A percentile compares a stretch with the other conserved stretches of the same genome.
phyloP scores from a whole-genome alignment of 306 rosid species.

The Trifolium subterraneum region DNA sequence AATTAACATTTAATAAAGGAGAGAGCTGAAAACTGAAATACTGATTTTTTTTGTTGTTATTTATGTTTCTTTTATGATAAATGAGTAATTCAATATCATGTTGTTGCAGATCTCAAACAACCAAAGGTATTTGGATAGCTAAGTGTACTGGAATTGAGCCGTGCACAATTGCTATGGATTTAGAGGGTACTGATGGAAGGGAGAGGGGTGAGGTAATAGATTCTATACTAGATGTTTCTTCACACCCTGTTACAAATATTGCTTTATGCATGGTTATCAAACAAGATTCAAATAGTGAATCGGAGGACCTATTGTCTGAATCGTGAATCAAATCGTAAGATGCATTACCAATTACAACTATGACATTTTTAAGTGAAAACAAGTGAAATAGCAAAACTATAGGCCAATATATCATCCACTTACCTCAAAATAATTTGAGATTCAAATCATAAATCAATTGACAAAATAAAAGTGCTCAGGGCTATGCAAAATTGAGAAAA shows the following conservation, averaged over 20 bases:
- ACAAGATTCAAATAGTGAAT: not conserved
- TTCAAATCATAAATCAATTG: not conserved
- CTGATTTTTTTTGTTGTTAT: not conserved
- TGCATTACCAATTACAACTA: not conserved
- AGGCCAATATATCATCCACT: not conserved
- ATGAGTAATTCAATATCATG: conserved; percentile 15
- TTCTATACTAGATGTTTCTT: conserved; percentile 25
- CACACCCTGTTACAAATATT: not conserved
- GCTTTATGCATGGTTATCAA: not conserved
- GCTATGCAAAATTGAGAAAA: no score
- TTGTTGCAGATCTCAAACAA: conserved; percentile 78
- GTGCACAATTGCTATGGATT: conserved; percentile 91
- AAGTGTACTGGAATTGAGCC: conserved; percentile 84
- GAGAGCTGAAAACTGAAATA: conserved; percentile 18
- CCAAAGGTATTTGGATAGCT: conserved; percentile 95
- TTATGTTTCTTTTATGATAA: conserved; percentile 17
- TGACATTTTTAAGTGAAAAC: not conserved
- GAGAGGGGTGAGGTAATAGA: conserved; percentile 94
- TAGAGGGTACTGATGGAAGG: conserved; percentile 99
- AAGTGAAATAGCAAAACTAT: not conserved
- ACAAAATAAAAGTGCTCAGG: not conserved
- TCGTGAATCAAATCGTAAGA: not conserved
- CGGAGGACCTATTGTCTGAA: not conserved
- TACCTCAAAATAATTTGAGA: not conserved
- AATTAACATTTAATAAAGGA: not conserved